Base-by-base conservation (phyloP, 2,329 filamentous ascomycete genomes). In the Furcasterigmium sp. region DNA sequence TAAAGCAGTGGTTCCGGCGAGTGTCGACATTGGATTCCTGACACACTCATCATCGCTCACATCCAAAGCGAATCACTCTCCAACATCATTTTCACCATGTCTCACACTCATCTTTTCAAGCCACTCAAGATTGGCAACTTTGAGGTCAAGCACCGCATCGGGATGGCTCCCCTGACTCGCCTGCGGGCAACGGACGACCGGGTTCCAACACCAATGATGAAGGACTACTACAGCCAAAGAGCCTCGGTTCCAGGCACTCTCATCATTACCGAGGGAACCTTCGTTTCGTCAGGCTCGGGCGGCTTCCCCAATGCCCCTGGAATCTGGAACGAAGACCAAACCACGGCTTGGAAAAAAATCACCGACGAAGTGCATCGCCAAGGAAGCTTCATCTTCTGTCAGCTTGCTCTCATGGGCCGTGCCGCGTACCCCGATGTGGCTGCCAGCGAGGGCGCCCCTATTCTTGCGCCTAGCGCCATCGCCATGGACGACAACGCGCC, bases 321-420 rank as follows among this genome's bases (percentile, higher is more conserved):
- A 18, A 29, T 40, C 10, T 40, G 38, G n/a, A 47, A 50, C 8
- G 58, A 65, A 29, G 58, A 54, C 0, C 38, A 40, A 11, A 44
- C 50, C 8, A 51, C 49, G 1, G 53, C 51, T 3, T 59, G 56
- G 56, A 37, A 19, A 10, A 47, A 49, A 19, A 43, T 57, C 21
- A 55, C 56, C 5, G 41, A 45, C 2, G 54, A 49, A 3, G 56
- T 59, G 1, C 56, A 59, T 32, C 48, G 48, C 11, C 51, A 51
- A 18, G 51, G 53, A 17, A 56, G 54, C 3, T 55, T 56, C 53
- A 79, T 85, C 41, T 84, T 70, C 59, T 57, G 71, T 2, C 83
- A 87, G 54, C 64, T 87, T 0, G 85, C 78, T 69, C 72, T 71
- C 0, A 62, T 78, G 9, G 81, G 83, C 5, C 73, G 83, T 3